These are phyloP conservation scores for Carallia pectinifolia DNA, from an alignment of 345 rosid species.

Conservation along the genomic window DNA sequence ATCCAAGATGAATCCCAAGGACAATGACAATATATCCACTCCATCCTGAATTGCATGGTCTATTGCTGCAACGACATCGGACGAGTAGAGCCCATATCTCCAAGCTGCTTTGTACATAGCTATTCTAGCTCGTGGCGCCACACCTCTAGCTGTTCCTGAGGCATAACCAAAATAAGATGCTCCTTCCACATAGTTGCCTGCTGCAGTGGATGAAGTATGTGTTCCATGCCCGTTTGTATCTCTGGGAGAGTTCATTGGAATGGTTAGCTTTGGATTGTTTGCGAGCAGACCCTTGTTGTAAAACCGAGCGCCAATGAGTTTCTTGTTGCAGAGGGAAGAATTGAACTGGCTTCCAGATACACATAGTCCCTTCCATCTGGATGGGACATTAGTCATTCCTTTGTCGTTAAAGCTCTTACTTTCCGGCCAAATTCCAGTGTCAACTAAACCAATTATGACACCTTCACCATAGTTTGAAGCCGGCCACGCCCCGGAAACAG, in stretches of 20 bases:
- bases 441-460: constrained; percentile 42
- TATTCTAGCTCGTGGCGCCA: constrained; percentile 40
- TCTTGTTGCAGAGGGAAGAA: constrained; percentile 42
- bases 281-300: constrained; percentile 41
- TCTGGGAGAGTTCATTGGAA: constrained; percentile 25
- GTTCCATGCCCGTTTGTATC: constrained; percentile 49
- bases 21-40: constrained; percentile 43
- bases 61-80: constrained; percentile 50
- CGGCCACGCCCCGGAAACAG: constrained; percentile 28
- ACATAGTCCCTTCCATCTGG: constrained; percentile 47
- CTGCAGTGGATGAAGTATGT: constrained; percentile 48
- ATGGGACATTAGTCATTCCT: constrained; percentile 33
- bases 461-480: constrained; percentile 32
- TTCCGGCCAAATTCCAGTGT: constrained; percentile 54
- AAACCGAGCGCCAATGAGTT: constrained; percentile 43
- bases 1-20: constrained; percentile 15
- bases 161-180: constrained; percentile 51
- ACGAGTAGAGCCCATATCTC: constrained; percentile 28
- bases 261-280: constrained; percentile 26
- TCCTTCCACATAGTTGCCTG: constrained; percentile 35
- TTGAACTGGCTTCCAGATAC: constrained; percentile 19
- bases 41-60: constrained; percentile 52
- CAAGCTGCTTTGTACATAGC: constrained; percentile 45
- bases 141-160: constrained; percentile 32
- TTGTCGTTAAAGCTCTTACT: constrained; percentile 42